Evolutionary conservation across 208 protist genomes (phyloP).

Genomic region (Kentomonas sorsogonicus): DNA sequence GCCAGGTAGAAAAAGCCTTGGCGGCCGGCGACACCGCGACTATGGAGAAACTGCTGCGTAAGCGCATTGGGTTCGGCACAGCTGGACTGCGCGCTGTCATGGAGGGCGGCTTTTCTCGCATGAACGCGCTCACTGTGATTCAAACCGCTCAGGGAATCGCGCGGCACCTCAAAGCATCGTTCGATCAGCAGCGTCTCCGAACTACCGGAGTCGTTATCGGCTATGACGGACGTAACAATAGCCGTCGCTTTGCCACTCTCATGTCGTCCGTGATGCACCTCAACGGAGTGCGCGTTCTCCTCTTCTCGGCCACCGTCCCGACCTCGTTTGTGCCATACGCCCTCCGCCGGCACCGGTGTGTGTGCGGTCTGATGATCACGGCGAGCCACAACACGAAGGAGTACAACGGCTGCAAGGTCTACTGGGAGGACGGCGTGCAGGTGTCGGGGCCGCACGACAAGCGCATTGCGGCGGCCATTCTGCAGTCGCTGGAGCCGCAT

Average conservation of each 20-base stretch:
- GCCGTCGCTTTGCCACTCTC: constrained; percentile 80
- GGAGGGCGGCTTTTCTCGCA: constrained; percentile 90
- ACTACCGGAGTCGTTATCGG: constrained; percentile 93
- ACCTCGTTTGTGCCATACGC: constrained; percentile 93
- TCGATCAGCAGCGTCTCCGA: constrained; percentile 34
- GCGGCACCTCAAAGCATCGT: constrained; percentile 46
- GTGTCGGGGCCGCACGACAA: constrained; percentile 94
- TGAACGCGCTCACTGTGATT: constrained; percentile 96
- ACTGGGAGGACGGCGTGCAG: constrained; percentile 94
- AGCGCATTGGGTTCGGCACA: constrained; percentile 93
- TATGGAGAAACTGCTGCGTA: constrained; percentile 64
- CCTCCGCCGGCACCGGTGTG: constrained; percentile 38
- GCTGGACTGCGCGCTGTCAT: constrained; percentile 92
- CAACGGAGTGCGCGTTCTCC: constrained; percentile 73
- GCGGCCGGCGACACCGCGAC: constrained; percentile 19
- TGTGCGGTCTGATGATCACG: constrained; percentile 96
- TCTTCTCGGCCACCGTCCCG: constrained; percentile 76
- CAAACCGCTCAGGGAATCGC: constrained; percentile 92
- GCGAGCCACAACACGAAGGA: constrained; percentile 98
- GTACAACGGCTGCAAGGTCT: constrained; percentile 99
- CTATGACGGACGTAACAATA: constrained; percentile 95
- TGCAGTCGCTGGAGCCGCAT: constrained; percentile 80
- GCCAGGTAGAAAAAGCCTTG: constrained; percentile 36
- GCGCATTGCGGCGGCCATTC: constrained; percentile 88
- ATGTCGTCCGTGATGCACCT: constrained; percentile 85